Conservation (phyloP, 2,329 filamentous ascomycete genomes). For the Colletotrichum spinosum region DNA sequence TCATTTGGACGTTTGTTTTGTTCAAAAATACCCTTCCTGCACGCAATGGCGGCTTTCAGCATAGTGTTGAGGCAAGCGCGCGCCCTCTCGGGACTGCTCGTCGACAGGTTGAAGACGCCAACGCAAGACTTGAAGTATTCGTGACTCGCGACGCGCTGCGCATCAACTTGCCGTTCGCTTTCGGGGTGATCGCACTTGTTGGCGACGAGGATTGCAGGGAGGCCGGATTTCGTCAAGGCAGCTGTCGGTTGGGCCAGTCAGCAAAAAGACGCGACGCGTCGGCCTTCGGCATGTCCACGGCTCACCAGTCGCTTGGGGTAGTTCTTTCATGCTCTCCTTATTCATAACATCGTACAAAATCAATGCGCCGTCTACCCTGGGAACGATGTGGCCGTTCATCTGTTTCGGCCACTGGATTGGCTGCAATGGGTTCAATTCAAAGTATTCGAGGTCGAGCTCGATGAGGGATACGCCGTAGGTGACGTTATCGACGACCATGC, state of each 20-base stretch:
- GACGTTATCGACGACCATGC: conserved; percentile 68
- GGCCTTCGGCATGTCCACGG: conserved; percentile 41
- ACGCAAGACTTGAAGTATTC: conserved; percentile 76
- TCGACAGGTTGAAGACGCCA: conserved; percentile 79
- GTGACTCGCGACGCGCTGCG: conserved; percentile 71
- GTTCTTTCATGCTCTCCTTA: conserved; percentile 77
- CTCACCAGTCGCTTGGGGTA: conserved; percentile 85
- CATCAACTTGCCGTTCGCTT: conserved; percentile 77
- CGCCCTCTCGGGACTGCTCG: conserved; percentile 76
- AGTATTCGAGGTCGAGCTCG: conserved; percentile 74
- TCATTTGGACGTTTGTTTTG: conserved; percentile 7
- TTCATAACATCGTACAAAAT: conserved; percentile 90
- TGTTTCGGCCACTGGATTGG: conserved; percentile 76
- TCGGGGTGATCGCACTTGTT: conserved; percentile 89
- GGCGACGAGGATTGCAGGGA: conserved; percentile 85
- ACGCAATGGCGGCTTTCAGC: conserved; percentile 75
- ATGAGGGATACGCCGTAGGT: conserved; percentile 70
- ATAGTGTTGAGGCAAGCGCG: conserved; percentile 82
- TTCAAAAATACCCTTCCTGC: conserved; percentile 73
- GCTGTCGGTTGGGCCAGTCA: conserved; percentile 54
- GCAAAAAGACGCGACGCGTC: conserved; percentile 8
- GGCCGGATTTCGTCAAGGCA: conserved; percentile 75
- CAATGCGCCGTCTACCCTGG: conserved; percentile 84
- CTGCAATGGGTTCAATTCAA: conserved; percentile 69
- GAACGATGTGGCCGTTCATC: conserved; percentile 76